A percentile compares a stretch with the other conserved stretches of the same genome.
phyloP scores from a whole-genome alignment of 345 rosid species.

The Moringa oleifera region DNA sequence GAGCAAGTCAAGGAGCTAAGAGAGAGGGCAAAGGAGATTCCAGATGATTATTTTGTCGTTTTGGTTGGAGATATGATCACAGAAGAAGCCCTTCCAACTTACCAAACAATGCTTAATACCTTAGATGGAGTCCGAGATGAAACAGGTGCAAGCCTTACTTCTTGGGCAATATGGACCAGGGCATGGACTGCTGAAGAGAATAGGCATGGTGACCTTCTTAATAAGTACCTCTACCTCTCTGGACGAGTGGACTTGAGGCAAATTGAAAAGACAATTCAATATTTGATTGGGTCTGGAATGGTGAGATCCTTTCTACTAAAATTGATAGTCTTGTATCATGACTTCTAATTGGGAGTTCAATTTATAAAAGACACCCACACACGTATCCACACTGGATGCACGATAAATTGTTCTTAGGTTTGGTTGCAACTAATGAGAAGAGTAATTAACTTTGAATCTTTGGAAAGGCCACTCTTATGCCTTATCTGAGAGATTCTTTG shows the following conservation, averaged over 20 bases:
- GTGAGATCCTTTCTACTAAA: constrained; percentile 26
- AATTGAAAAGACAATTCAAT: constrained; percentile 60
- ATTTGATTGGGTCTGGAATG: constrained; percentile 65
- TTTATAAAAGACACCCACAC: neutral
- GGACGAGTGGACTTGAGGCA: constrained; percentile 64
- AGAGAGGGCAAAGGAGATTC: constrained; percentile 74
- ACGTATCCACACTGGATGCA: no score
- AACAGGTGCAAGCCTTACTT: constrained; percentile 73
- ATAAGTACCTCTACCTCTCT: constrained; percentile 55
- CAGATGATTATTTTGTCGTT: constrained; percentile 81
- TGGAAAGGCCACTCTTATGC: no score
- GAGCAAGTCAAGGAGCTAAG: constrained; percentile 81
- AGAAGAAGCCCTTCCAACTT: constrained; percentile 85
- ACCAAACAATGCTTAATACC: constrained; percentile 74
- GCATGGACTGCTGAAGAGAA: constrained; percentile 73
- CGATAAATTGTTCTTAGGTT: no score
- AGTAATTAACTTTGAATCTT: no score
- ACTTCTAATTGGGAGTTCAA: neutral
- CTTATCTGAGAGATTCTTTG: no score
- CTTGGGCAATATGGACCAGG: constrained; percentile 73
- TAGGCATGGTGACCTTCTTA: constrained; percentile 61
- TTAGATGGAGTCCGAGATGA: constrained; percentile 76
- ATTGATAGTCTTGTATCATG: neutral
- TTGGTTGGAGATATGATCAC: constrained; percentile 88
- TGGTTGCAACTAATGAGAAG: no score